A percentile compares a stretch with the other conserved stretches of the same genome.
phyloP scores from a whole-genome alignment of 129 eudicot species.

The Heracleum sosnowskyi region DNA sequence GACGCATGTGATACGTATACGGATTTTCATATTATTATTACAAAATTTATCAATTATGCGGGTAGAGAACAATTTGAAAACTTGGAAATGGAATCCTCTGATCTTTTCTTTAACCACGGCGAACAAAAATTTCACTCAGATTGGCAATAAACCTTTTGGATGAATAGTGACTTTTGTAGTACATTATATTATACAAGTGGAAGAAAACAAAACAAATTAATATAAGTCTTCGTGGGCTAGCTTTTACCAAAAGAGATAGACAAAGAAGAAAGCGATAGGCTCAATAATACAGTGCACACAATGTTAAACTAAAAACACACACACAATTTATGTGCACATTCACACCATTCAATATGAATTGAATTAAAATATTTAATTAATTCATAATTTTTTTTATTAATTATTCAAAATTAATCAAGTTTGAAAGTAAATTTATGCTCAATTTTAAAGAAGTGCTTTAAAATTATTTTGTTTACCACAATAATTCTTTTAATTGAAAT shows the following conservation, averaged over 20 bases:
- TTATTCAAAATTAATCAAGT: too few species aligned
- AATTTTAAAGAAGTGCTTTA: too few species aligned
- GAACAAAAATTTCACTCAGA: background rate
- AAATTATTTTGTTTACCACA: too few species aligned
- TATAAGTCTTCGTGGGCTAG: background rate
- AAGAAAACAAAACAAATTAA: background rate
- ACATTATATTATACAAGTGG: background rate
- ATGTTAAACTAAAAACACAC: background rate
- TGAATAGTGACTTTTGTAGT: background rate
- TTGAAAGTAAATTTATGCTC: too few species aligned
- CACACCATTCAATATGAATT: too few species aligned
- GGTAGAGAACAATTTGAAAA: too few species aligned
- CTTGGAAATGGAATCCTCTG: conserved; percentile 6
- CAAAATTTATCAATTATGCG: too few species aligned
- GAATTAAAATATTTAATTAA: too few species aligned
- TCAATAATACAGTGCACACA: background rate
- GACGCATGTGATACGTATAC: too few species aligned
- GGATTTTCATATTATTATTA: too few species aligned
- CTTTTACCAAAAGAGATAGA: background rate
- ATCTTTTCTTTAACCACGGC: background rate
- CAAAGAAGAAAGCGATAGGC: background rate
- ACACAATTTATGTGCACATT: background rate
- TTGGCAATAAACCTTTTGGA: background rate
- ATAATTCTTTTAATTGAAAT: too few species aligned
- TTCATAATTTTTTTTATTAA: too few species aligned